Percentiles rank a stretch among this genome's conserved stretches.
Evolutionary conservation across 129 eudicot genomes (phyloP).

Genomic region (Deinandra increscens): DNA sequence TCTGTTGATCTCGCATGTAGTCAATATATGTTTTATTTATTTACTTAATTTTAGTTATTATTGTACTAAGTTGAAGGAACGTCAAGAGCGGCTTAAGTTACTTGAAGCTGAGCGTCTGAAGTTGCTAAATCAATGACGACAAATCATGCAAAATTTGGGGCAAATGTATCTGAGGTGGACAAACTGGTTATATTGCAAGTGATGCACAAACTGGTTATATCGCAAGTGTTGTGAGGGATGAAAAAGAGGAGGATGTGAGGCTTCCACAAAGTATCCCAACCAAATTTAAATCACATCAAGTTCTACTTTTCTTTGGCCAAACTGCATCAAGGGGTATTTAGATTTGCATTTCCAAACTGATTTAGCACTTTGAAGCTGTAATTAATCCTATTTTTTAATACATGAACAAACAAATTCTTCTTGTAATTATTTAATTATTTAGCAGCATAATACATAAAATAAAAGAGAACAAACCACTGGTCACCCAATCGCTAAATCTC

Average conservation of each 20-base stretch:
- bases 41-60: too few species aligned
- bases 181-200: slow-evolving; percentile 60
- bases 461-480: too few species aligned
- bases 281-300: slow-evolving; percentile 92
- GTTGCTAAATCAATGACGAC: slow-evolving; percentile 53
- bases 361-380: not conserved
- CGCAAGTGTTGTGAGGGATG: slow-evolving; percentile 93
- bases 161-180: slow-evolving; percentile 54
- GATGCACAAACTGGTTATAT: slow-evolving; percentile 78
- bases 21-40: not conserved
- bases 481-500: too few species aligned
- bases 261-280: slow-evolving; percentile 85
- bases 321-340: too few species aligned
- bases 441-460: too few species aligned
- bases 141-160: slow-evolving; percentile 36
- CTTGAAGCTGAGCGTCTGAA: slow-evolving; percentile 61
- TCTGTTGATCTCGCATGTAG: not conserved
- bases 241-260: slow-evolving; percentile 84
- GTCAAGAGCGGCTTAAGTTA: slow-evolving; percentile 88
- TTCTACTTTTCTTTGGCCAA: slow-evolving; percentile 17
- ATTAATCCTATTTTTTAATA: too few species aligned
- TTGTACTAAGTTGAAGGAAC: slow-evolving; percentile 52
- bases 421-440: not conserved
- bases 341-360: not conserved
- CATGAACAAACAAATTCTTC: too few species aligned